phyloP scores from a whole-genome alignment of 164 flowering plant genomes.

The Tetracentron sinense region DNA sequence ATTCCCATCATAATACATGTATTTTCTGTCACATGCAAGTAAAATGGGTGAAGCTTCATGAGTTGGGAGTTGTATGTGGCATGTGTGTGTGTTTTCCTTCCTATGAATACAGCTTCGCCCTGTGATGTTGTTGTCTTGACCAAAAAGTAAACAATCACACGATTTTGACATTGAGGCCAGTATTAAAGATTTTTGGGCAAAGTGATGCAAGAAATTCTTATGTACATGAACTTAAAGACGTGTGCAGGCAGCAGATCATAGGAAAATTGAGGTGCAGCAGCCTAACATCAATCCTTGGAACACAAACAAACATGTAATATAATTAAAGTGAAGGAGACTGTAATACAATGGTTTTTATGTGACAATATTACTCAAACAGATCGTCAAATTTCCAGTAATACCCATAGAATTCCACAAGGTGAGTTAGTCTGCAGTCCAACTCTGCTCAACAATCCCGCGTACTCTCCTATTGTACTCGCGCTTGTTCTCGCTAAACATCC shows the following conservation, averaged over 20 bases:
- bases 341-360: conserved; percentile 16
- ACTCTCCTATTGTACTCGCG: too few relatives aligned
- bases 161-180: not conserved
- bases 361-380: conserved; percentile 11
- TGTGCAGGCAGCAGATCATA: not conserved
- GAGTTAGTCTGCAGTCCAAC: conserved; percentile 82
- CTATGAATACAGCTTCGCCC: too few relatives aligned
- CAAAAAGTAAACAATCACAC: not conserved
- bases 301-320: conserved; percentile 19
- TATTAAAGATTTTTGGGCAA: not conserved
- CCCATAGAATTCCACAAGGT: not conserved
- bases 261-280: not conserved
- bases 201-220: not conserved
- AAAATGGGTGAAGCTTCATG: too few relatives aligned
- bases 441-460: conserved; percentile 86
- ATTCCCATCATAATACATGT: too few relatives aligned
- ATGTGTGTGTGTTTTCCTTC: too few relatives aligned
- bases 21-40: too few relatives aligned
- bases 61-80: too few relatives aligned
- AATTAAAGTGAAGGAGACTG: conserved; percentile 2
- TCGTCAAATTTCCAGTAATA: conserved; percentile 1
- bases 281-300: conserved; percentile 7
- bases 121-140: too few relatives aligned
- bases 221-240: not conserved
- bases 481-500: conserved; percentile 86